Evolutionary conservation across 352 stramenopile species (phyloP), one percentile per base, ranked within the genome.

Genomic region (Phytopythium boreale): DNA sequence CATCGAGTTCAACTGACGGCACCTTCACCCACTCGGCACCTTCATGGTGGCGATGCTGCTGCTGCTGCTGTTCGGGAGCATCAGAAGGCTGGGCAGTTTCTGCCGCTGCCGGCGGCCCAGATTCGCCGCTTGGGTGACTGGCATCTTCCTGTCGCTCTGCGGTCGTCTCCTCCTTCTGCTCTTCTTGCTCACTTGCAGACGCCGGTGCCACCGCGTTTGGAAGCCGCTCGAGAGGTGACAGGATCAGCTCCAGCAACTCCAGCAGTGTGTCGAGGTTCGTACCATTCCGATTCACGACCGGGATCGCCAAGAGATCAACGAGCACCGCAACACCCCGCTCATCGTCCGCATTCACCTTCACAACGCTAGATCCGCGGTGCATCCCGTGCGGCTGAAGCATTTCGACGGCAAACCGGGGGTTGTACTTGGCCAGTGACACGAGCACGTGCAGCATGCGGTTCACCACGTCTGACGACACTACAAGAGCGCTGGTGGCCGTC

Each of bases 261-360:
- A 99, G 76, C 36, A 98, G 72, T 43, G 96, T 88, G 63, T 99
- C 95, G 27, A 99, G 74, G 63, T 96, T 97, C 19, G 86, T 88
- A n/a, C 83, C 81, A 53, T 92, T 98, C 47, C 92, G 84, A 43
- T 77, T 86, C 44, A 98, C 92, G 43, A 90, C 72, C 14, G 90
- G 76, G 26, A 90, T 78, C 19, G 83, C 71, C 39, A 99, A 66
- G 41, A 99, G 79, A 68, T 98, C 93, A 10, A 98, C 74, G 14
- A 98, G 59, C 36, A 91, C 70, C 24, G 75, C 68, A 79, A 82
- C 74, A 11, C 82, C 76, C 47, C 76, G 84, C 49, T 87, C 71
- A 49, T 56, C 59, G 43, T 19, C 56, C 47, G 22, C 11, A 5
- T 59, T 26, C 2, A 5, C 17, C 36, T 59, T 46, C 2, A 46